These are phyloP conservation scores for Paraphaeosphaeria sporulosa DNA, from an alignment of 2,329 filamentous ascomycete species.

Conservation along the genomic window DNA sequence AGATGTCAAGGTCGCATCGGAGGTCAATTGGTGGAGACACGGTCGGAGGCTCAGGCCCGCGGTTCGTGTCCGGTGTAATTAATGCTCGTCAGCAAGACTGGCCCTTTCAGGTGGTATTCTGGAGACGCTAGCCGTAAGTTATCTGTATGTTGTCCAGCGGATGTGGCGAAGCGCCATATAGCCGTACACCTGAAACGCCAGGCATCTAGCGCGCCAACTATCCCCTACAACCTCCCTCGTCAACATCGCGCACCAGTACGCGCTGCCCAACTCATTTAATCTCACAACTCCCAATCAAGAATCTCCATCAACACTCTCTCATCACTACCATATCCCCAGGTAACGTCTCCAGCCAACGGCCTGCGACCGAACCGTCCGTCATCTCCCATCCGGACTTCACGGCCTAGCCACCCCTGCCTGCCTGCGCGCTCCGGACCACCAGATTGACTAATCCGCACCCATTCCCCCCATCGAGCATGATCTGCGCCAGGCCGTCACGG, in stretches of 20 bases:
- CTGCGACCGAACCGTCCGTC: neutral
- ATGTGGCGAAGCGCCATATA: slow-evolving; percentile 1
- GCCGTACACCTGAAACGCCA: neutral
- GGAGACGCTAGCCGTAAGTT: neutral
- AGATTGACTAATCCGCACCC: slow-evolving; percentile 1
- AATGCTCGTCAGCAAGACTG: neutral
- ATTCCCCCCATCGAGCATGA: neutral
- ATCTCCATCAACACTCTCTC: neutral
- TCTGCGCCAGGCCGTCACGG: slow-evolving; percentile 4
- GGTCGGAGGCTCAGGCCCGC: neutral
- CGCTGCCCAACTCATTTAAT: slow-evolving; percentile 6
- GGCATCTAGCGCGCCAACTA: neutral
- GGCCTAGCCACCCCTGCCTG: neutral
- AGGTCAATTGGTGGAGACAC: neutral
- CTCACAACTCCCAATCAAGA: slow-evolving; percentile 5
- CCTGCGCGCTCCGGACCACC: neutral
- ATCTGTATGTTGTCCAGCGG: neutral
- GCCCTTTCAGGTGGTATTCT: neutral
- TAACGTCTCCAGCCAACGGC: neutral
- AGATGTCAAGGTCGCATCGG: neutral
- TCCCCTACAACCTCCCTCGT: neutral
- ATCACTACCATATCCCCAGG: neutral
- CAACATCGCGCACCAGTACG: neutral
- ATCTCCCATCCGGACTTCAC: slow-evolving; percentile 4
- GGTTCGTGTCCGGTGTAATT: slow-evolving; percentile 5